Conservation (phyloP, 2,329 filamentous ascomycete species). For the Drechslerella stenobrocha region DNA sequence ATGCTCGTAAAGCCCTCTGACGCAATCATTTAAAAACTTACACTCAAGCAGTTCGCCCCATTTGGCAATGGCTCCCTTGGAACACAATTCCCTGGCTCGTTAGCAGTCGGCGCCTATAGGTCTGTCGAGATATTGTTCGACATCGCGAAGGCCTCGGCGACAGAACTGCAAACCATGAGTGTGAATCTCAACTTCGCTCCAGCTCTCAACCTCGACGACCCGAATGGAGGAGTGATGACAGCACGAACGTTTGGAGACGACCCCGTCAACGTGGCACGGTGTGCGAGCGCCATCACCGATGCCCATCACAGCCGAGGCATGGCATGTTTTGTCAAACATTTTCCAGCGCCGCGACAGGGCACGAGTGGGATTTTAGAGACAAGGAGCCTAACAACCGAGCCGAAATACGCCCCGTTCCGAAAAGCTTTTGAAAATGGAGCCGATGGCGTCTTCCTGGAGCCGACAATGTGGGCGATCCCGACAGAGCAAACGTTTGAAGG, state of each 20-base stretch:
- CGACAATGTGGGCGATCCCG: conserved; percentile 45
- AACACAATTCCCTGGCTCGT: conserved; percentile 86
- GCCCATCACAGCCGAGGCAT: conserved; percentile 68
- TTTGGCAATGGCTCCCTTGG: conserved; percentile 52
- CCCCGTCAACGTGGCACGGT: conserved; percentile 90
- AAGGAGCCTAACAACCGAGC: conserved; percentile 29
- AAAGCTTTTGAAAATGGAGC: conserved; percentile 41
- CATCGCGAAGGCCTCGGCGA: conserved; percentile 87
- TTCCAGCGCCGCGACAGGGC: conserved; percentile 49
- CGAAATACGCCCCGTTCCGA: conserved; percentile 42
- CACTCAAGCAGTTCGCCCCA: conserved; percentile 50
- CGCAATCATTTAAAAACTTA: conserved; percentile 24
- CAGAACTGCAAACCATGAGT: conserved; percentile 87
- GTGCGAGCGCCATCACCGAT: conserved; percentile 84
- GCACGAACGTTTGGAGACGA: conserved; percentile 90
- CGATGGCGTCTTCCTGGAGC: conserved; percentile 36
- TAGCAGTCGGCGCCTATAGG: conserved; percentile 93
- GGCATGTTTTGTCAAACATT: conserved; percentile 53
- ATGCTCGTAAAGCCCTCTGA: not conserved
- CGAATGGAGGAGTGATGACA: conserved; percentile 83
- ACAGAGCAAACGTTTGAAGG: conserved; percentile 36
- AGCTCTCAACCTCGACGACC: conserved; percentile 89
- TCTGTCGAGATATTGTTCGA: conserved; percentile 83
- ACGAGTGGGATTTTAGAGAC: conserved; percentile 39
- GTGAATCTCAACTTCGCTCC: conserved; percentile 96